Evolutionary conservation across 345 rosid genomes (phyloP).

Genomic region (Euclidium syriacum): DNA sequence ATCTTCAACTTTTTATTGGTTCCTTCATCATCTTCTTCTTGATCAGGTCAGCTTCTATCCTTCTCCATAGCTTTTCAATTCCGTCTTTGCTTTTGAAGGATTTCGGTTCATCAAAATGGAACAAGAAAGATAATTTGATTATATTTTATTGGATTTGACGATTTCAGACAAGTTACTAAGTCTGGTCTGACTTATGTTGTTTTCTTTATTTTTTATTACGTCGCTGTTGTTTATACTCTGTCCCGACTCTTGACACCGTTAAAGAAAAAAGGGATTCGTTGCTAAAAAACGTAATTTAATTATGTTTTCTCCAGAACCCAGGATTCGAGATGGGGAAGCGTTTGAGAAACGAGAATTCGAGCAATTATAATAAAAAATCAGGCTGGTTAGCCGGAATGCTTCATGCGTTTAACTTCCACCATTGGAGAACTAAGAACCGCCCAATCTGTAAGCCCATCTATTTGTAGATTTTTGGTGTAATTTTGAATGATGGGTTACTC

Average conservation of each 20-base stretch:
- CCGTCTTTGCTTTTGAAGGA: background rate
- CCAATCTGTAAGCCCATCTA: slow-evolving; percentile 15
- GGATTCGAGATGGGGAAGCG: slow-evolving; percentile 43
- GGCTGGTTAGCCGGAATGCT: slow-evolving; percentile 57
- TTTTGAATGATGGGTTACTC: background rate
- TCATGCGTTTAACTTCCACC: slow-evolving; percentile 55
- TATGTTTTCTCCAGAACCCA: background rate
- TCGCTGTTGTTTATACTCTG: slow-evolving; percentile 5
- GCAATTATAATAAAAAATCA: slow-evolving; percentile 35
- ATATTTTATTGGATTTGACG: background rate
- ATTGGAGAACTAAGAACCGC: slow-evolving; percentile 35
- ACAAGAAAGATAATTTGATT: background rate
- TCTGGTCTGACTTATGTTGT: background rate
- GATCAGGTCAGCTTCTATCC: slow-evolving; percentile 18
- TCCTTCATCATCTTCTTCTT: slow-evolving; percentile 8
- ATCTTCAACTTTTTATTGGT: background rate
- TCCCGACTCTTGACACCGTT: slow-evolving; percentile 10
- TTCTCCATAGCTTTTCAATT: background rate
- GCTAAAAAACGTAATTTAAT: background rate
- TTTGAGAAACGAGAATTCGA: slow-evolving; percentile 29
- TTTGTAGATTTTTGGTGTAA: background rate
- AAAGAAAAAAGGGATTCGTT: background rate
- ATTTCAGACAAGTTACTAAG: slow-evolving; percentile 18
- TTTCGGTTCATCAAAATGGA: background rate
- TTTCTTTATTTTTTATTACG: background rate